A percentile compares a stretch with the other conserved stretches of the same genome.
These are phyloP conservation scores for Pseudohalonectria lignicola DNA, from an alignment of 2,329 filamentous ascomycete genomes.

Conservation along the genomic window DNA sequence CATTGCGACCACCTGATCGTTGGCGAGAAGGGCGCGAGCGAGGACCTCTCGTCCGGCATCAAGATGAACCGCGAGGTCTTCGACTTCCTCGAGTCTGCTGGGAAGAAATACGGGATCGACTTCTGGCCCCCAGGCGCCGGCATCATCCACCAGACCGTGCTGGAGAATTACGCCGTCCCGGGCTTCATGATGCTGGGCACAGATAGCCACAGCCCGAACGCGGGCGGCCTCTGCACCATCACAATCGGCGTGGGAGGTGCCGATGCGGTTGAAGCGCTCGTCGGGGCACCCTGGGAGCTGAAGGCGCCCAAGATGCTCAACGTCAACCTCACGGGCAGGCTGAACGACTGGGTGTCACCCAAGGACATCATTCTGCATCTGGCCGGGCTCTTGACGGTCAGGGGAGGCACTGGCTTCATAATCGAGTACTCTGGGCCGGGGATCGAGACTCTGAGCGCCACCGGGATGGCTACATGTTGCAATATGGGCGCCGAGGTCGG, in stretches of 20 bases:
- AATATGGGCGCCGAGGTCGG: constrained; percentile 89
- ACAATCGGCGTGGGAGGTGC: constrained; percentile 96
- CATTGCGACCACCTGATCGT: constrained; percentile 99
- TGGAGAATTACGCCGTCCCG: constrained; percentile 96
- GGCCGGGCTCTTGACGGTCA: constrained; percentile 81
- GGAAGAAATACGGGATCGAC: constrained; percentile 84
- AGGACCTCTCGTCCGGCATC: constrained; percentile 76
- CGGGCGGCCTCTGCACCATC: constrained; percentile 85
- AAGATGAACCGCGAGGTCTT: constrained; percentile 94
- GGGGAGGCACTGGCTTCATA: constrained; percentile 87
- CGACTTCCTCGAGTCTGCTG: constrained; percentile 89
- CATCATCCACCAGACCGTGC: constrained; percentile 93
- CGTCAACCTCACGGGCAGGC: constrained; percentile 70
- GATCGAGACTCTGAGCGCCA: constrained; percentile 79
- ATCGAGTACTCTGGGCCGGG: constrained; percentile 92
- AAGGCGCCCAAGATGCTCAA: constrained; percentile 88
- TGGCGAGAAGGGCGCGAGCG: constrained; percentile 78
- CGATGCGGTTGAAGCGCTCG: constrained; percentile 92
- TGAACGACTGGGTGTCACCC: constrained; percentile 84
- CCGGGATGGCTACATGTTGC: constrained; percentile 83
- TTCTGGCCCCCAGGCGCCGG: constrained; percentile 92
- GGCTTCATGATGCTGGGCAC: constrained; percentile 98
- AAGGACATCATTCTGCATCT: constrained; percentile 93
- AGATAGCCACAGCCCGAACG: constrained; percentile 94
- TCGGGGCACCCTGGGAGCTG: constrained; percentile 93